Base-by-base conservation (phyloP, 2,329 filamentous ascomycete genomes). In the Fusarium camptoceras region DNA sequence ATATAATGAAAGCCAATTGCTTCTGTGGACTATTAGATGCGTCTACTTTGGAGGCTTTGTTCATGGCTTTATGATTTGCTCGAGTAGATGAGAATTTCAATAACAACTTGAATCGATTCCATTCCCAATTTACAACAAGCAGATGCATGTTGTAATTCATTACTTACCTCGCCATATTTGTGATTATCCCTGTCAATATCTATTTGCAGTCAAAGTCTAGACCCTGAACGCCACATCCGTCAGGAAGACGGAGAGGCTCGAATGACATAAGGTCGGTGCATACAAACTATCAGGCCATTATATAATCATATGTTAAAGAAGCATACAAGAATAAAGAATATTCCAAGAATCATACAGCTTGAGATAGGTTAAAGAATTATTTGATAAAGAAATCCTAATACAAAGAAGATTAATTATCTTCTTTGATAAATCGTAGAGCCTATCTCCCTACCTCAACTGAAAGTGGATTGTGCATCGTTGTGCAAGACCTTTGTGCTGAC, bases 11-110 rank as follows among this genome's bases (percentile, higher is more conserved):
- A 59, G 63, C 54, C 59, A 64, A 58, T 66, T 71, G 59, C 58
- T 69, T 72, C 65, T 61, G 49, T 57, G 42, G 60, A 62, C 53
- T 61, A 56, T 70, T 73, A 75, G 71, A 75, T 71, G 59, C 51
- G 55, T 66, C 59, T 63, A 54, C 49, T 49, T 55, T 41, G 59
- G 55, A 59, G 31, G 55, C 62, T 72, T 65, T 57, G 60, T 59
- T 68, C 55, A 48, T 59, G 55, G 60, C 57, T 66, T 65, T 63
- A 51, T 58, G 64, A 68, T 53, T 54, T 66, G 69, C 55, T 62
- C 63, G 75, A 59, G 71, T 63, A 57, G 58, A 70, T 47, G 43
- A 66, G 64, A 50, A 57, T 63, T 67, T 68, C 37, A 47, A 51
- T 53, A 55, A 58, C 66, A 66, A 51, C 50, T 51, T 64, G 59